Conservation (phyloP, 2,329 filamentous ascomycete genomes). For the Dactylellina haptotyla region DNA sequence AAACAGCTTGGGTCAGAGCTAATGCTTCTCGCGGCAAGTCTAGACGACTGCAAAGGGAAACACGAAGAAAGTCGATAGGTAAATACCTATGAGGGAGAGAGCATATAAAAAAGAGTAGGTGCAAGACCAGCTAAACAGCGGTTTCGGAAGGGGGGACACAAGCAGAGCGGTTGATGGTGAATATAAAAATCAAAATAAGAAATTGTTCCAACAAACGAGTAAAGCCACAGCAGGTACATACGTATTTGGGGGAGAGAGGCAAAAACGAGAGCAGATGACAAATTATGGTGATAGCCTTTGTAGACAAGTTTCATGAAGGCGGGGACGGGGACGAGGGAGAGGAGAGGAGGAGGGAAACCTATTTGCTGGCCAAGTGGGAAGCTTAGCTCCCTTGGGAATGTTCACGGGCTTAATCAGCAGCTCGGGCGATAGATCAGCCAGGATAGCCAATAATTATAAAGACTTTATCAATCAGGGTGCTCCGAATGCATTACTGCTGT, state of each 20-base stretch:
- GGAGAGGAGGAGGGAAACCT: background rate
- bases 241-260: background rate
- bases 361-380: background rate
- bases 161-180: background rate
- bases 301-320: background rate
- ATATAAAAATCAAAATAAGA: background rate
- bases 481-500: background rate
- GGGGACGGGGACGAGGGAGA: background rate
- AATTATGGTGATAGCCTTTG: background rate
- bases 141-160: too few relatives aligned
- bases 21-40: background rate
- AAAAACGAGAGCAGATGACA: conserved; percentile 3
- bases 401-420: conserved; percentile 3
- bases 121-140: too few relatives aligned
- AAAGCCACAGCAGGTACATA: background rate
- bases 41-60: background rate
- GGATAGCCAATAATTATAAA: background rate
- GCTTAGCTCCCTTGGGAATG: background rate
- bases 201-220: background rate
- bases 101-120: background rate
- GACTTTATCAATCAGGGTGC: background rate
- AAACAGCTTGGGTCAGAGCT: background rate
- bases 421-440: background rate
- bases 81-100: background rate
- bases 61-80: background rate